These are phyloP conservation scores for Oenanthe javanica DNA, from an alignment of 140 eudicot genomes.

Conservation along the genomic window DNA sequence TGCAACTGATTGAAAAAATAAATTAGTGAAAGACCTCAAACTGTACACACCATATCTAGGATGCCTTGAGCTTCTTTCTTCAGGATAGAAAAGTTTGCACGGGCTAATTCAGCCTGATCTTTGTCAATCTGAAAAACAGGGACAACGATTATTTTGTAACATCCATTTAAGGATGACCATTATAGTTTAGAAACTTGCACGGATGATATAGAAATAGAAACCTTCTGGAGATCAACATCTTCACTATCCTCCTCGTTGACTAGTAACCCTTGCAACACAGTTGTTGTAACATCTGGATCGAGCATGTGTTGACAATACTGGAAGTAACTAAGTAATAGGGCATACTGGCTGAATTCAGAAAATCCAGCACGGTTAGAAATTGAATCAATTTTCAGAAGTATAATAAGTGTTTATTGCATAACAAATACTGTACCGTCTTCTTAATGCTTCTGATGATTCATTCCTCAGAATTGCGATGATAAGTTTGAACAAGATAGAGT, in stretches of 20 bases:
- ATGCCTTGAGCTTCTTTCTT: conserved; percentile 85
- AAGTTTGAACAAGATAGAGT: conserved; percentile 72
- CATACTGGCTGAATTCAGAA: conserved; percentile 67
- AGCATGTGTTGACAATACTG: conserved; percentile 94
- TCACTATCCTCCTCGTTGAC: conserved; percentile 63
- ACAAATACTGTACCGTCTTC: conserved; percentile 67
- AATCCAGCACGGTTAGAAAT: conserved; percentile 16
- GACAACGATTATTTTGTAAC: not conserved
- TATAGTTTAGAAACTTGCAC: not conserved
- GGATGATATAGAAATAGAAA: conserved; percentile 17
- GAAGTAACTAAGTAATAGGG: conserved; percentile 82
- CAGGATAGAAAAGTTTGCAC: conserved; percentile 64
- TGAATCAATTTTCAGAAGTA: not conserved
- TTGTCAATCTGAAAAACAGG: conserved; percentile 53
- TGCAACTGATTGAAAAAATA: not conserved
- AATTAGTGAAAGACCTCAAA: not conserved
- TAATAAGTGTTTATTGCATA: not conserved
- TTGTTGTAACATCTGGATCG: conserved; percentile 84
- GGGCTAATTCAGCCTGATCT: conserved; percentile 87
- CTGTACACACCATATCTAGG: conserved; percentile 59
- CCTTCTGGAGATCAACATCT: conserved; percentile 82
- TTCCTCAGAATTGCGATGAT: conserved; percentile 71
- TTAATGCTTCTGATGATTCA: conserved; percentile 87
- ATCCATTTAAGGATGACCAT: not conserved
- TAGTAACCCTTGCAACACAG: conserved; percentile 68